Evolutionary conservation across 2,329 filamentous ascomycete species (phyloP), one percentile per base, ranked within the genome.

Genomic region (Colletotrichum euphorbiae): DNA sequence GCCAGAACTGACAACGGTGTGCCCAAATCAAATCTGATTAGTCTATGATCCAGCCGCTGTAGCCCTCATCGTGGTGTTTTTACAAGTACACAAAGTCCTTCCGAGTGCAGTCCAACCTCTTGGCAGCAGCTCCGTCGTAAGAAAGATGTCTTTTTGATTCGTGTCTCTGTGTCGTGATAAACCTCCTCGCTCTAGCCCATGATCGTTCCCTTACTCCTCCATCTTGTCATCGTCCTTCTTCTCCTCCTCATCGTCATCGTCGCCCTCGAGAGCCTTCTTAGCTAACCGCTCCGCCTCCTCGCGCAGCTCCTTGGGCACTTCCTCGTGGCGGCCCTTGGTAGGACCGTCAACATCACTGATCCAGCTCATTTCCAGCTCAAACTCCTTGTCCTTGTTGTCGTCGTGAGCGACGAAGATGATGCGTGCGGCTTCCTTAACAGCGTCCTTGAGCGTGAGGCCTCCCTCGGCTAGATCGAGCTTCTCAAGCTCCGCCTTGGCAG

Each of bases 361-460:
- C 96, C 96, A 99, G 68, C 93, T 97, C 94, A 99, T 97, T 85
- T 99, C 96, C 69, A 99, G 86, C 89, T 99, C 96, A 77, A 98
- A 99, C 72, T 98, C 96, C 86, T 99, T 99, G 83, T 98, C 96
- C 85, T 98, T 98, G 86, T 95, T 98, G 80, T 99, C 96, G 80
- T 98, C 96, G 79, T 99, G 96, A 55, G 95, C 94, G 69, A 97
- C 89, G 80, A 98, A 97, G 81, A 99, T 98, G 81, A 99, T 99
- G 70, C 94, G 87, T 64, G 96, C 96, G 38, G 96, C 96, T 85
- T 98, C 93, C 86, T 97, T 98, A 76, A 99, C 93, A 57, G 91
- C 96, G 77, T 98, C 90, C 77, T 91, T 85, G 68, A 99, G 84
- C 70, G 91, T 92, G 62, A 98, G 87, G 56, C 87, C 91, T 62